These are phyloP conservation scores for Podaxis sp. DNA, from an alignment of 768 basidiomycete genomes.

Conservation along the genomic window DNA sequence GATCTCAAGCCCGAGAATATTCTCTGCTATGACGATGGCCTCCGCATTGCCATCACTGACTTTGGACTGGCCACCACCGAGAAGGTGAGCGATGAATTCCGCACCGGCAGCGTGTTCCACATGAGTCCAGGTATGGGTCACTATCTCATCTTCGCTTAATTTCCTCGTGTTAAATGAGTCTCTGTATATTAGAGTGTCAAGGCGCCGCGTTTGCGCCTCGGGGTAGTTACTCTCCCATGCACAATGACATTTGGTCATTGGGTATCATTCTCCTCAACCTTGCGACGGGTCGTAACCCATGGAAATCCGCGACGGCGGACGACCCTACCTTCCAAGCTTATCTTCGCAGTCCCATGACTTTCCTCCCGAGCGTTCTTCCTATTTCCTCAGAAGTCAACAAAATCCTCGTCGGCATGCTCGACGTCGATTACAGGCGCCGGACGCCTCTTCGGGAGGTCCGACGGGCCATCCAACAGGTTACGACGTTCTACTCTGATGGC, in stretches of 20 bases:
- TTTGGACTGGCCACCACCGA: conserved; percentile 95
- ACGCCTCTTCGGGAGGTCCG: conserved; percentile 49
- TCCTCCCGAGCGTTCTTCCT: conserved; percentile 85
- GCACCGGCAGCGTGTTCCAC: conserved; percentile 94
- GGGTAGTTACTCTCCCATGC: conserved; percentile 79
- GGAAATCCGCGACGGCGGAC: conserved; percentile 85
- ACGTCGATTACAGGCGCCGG: conserved; percentile 43
- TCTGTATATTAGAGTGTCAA: conserved; percentile 70
- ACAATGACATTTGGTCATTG: conserved; percentile 96
- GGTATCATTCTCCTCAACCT: conserved; percentile 97
- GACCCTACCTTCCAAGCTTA: conserved; percentile 96
- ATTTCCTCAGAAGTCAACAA: conserved; percentile 74
- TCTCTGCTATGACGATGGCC: conserved; percentile 80
- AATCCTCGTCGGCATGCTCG: conserved; percentile 74
- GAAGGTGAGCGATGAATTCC: conserved; percentile 82
- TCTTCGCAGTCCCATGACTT: conserved; percentile 71
- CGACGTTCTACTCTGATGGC: conserved; percentile 66
- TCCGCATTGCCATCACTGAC: conserved; percentile 86
- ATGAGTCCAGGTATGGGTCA: conserved; percentile 81
- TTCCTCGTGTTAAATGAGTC: conserved; percentile 1
- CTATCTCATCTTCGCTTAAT: conserved; percentile 8
- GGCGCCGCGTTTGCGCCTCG: conserved; percentile 72
- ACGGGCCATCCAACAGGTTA: conserved; percentile 46
- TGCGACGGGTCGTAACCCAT: conserved; percentile 95
- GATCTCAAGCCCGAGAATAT: conserved; percentile 98